These are phyloP conservation scores for Chamaecrista fasciculata DNA, from an alignment of 306 rosid species.

Conservation along the genomic window DNA sequence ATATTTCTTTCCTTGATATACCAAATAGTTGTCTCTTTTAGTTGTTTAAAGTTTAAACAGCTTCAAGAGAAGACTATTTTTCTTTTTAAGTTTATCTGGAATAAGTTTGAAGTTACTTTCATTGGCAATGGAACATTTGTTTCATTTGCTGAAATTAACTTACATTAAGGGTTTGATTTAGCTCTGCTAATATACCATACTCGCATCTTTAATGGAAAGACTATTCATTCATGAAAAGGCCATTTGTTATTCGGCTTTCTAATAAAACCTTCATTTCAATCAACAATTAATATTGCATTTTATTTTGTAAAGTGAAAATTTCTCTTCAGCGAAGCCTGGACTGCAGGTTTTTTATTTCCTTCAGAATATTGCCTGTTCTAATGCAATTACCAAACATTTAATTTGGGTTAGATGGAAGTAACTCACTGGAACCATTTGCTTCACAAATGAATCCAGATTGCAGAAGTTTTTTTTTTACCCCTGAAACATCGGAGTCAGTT, in stretches of 20 bases:
- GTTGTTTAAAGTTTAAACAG: neutral
- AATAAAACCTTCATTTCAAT: neutral
- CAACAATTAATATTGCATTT: neutral
- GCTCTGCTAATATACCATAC: too few relatives aligned
- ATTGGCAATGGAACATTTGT: too few relatives aligned
- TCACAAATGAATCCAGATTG: neutral
- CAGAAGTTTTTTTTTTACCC: neutral
- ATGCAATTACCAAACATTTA: too few relatives aligned
- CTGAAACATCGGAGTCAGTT: neutral
- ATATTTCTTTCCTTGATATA: constrained; percentile 3
- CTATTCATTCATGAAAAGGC: neutral
- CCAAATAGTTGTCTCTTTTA: neutral
- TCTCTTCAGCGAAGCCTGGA: too few relatives aligned
- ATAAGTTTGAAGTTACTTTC: neutral
- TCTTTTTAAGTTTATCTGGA: neutral
- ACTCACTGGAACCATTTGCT: neutral
- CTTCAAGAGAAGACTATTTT: neutral
- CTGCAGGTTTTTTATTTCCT: too few relatives aligned
- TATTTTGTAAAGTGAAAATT: too few relatives aligned
- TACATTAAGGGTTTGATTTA: neutral
- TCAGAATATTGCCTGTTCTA: too few relatives aligned
- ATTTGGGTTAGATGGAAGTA: too few relatives aligned
- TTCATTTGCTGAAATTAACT: too few relatives aligned
- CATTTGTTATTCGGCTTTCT: neutral
- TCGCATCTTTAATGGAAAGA: neutral